phyloP scores from a whole-genome alignment of 2,329 filamentous ascomycete genomes.

The Beauveria scarabaeidicola region DNA sequence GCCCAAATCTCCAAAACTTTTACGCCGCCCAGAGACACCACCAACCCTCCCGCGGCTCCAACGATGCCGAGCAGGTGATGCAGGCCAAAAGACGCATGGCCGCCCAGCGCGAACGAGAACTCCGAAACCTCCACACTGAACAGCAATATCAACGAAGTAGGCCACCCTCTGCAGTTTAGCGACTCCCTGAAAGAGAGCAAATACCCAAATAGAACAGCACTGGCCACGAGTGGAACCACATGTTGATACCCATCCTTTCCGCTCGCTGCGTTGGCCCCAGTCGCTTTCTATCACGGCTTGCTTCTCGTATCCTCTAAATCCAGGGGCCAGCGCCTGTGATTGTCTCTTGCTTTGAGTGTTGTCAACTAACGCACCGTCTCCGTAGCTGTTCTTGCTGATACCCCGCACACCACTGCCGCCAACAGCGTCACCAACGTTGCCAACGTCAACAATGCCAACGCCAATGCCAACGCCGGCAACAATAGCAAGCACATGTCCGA shows the following conservation, averaged over 20 bases:
- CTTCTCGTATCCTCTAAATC: neutral
- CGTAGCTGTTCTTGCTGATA: conserved; percentile 44
- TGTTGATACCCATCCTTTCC: conserved; percentile 14
- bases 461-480: conserved; percentile 17
- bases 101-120: conserved; percentile 95
- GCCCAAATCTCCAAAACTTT: conserved; percentile 79
- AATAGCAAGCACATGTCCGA: conserved; percentile 80
- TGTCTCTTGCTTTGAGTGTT: conserved; percentile 17
- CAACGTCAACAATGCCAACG: conserved; percentile 2
- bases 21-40: conserved; percentile 93
- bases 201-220: conserved; percentile 27
- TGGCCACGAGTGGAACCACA: conserved; percentile 14
- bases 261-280: conserved; percentile 8
- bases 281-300: conserved; percentile 11
- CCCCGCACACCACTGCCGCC: conserved; percentile 20
- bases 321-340: conserved; percentile 7
- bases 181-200: conserved; percentile 26
- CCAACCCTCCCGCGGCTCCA: conserved; percentile 71
- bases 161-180: conserved; percentile 69
- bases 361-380: conserved; percentile 30
- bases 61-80: conserved; percentile 96
- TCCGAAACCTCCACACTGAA: conserved; percentile 99
- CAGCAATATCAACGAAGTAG: conserved; percentile 99
- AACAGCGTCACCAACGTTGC: conserved; percentile 9
- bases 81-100: conserved; percentile 99